phyloP scores from a whole-genome alignment of 495 filamentous ascomycete genomes.

The Lasiosphaeria miniovina region DNA sequence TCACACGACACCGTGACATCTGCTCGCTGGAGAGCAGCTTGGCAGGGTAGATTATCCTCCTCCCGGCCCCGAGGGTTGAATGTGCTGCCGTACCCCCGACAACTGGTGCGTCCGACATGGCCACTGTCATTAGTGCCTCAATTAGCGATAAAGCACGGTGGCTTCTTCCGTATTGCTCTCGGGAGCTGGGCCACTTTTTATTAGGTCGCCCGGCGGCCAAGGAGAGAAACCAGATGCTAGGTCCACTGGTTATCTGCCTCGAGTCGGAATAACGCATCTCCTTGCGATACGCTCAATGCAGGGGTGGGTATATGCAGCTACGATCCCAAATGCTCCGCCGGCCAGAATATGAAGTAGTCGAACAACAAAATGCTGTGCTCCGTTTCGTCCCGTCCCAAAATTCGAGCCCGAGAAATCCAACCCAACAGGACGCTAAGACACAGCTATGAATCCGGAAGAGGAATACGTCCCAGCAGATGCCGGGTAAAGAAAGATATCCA shows the following conservation, averaged over 20 bases:
- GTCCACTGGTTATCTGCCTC: not conserved
- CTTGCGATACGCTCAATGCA: not conserved
- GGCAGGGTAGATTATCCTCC: too few relatives aligned
- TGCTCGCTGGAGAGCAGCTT: too few relatives aligned
- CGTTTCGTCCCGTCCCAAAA: not conserved
- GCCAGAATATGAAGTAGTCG: not conserved
- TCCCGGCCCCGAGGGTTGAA: too few relatives aligned
- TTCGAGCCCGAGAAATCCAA: not conserved
- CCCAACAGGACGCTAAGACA: conserved; percentile 9
- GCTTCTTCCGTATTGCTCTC: too few relatives aligned
- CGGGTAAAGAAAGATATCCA: not conserved
- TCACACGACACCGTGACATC: too few relatives aligned
- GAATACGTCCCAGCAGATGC: not conserved
- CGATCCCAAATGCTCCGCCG: conserved; percentile 3
- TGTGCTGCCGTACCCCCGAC: too few relatives aligned
- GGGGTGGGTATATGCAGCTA: not conserved
- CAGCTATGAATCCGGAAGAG: not conserved
- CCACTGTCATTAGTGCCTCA: too few relatives aligned
- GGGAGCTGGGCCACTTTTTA: too few relatives aligned
- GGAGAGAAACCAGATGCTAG: not conserved
- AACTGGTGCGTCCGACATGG: too few relatives aligned
- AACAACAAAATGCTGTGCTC: conserved; percentile 2
- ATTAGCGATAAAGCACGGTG: too few relatives aligned
- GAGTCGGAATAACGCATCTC: not conserved
- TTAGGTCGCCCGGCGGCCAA: not conserved